Evolutionary conservation across 371 early-diverging fungal species (phyloP).

Genomic region (Mortierella sp.): DNA sequence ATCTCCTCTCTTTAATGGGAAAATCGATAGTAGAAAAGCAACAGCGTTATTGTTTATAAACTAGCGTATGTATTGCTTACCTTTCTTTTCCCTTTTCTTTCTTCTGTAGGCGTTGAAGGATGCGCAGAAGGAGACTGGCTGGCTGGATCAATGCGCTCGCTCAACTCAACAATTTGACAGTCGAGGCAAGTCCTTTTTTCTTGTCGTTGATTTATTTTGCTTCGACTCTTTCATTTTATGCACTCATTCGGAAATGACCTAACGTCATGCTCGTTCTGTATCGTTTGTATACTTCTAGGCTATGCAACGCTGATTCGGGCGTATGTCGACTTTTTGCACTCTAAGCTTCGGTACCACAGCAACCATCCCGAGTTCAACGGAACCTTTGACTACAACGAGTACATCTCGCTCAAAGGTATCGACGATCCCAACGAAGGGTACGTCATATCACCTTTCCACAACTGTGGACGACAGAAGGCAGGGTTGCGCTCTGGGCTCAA

Average conservation of each 20-base stretch:
- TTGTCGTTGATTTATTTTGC: not conserved
- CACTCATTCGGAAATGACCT: not conserved
- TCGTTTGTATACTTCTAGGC: constrained; percentile 55
- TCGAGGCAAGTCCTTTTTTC: constrained; percentile 39
- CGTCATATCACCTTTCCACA: not conserved
- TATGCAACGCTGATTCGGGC: constrained; percentile 93
- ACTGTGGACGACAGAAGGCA: not conserved
- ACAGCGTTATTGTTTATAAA: not conserved
- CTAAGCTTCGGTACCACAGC: constrained; percentile 94
- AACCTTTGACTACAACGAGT: constrained; percentile 97
- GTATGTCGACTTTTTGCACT: constrained; percentile 90
- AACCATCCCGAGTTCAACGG: constrained; percentile 95
- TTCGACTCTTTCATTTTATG: not conserved
- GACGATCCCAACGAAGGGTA: constrained; percentile 99
- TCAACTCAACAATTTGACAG: constrained; percentile 72
- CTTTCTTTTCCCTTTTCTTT: not conserved
- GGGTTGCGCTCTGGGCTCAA: not conserved
- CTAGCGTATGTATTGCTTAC: not conserved
- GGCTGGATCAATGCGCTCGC: constrained; percentile 77
- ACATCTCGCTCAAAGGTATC: constrained; percentile 91
- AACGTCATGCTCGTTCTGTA: not conserved
- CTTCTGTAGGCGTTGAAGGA: constrained; percentile 76
- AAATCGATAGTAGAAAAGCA: not conserved
- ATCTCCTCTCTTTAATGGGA: not conserved
- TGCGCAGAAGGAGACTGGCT: constrained; percentile 77